These are phyloP conservation scores for Ramaria rubella DNA, from an alignment of 768 basidiomycete species.

Conservation along the genomic window DNA sequence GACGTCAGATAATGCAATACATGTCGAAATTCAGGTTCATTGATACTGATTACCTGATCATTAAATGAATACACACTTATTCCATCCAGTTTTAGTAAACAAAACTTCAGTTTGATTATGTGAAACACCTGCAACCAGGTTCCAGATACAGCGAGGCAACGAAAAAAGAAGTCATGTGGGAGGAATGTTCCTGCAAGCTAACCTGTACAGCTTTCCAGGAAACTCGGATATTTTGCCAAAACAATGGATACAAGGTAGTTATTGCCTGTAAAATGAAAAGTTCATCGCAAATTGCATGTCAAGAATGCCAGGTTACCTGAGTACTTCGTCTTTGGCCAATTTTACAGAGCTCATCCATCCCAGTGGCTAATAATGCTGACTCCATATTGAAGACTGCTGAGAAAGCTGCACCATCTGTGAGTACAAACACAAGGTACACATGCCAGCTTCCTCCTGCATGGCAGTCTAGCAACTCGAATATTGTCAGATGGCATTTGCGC, in stretches of 20 bases:
- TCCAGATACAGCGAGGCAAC: slow-evolving; percentile 74
- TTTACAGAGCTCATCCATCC: slow-evolving; percentile 38
- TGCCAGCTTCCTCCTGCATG: slow-evolving; percentile 89
- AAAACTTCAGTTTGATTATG: slow-evolving; percentile 64
- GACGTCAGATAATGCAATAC: slow-evolving; percentile 71
- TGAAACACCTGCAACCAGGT: slow-evolving; percentile 69
- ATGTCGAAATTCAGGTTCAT: slow-evolving; percentile 63
- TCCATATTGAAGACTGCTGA: slow-evolving; percentile 99
- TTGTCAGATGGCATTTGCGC: background rate
- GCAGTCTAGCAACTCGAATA: slow-evolving; percentile 51
- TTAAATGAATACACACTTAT: background rate
- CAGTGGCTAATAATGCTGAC: slow-evolving; percentile 90
- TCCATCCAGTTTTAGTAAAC: slow-evolving; percentile 39
- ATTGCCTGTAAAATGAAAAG: slow-evolving; percentile 21
- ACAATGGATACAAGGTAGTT: slow-evolving; percentile 33
- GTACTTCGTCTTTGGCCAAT: slow-evolving; percentile 40
- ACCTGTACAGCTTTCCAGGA: slow-evolving; percentile 39
- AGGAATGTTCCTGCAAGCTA: slow-evolving; percentile 19
- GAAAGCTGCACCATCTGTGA: slow-evolving; percentile 81
- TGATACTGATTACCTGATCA: slow-evolving; percentile 39
- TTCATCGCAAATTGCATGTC: background rate
- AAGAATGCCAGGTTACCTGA: slow-evolving; percentile 28
- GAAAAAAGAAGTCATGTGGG: slow-evolving; percentile 18
- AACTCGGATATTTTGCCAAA: slow-evolving; percentile 47
- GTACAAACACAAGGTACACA: slow-evolving; percentile 87